These are phyloP conservation scores for Trichomonas tenax DNA, from an alignment of 208 protist species.

Conservation along the genomic window DNA sequence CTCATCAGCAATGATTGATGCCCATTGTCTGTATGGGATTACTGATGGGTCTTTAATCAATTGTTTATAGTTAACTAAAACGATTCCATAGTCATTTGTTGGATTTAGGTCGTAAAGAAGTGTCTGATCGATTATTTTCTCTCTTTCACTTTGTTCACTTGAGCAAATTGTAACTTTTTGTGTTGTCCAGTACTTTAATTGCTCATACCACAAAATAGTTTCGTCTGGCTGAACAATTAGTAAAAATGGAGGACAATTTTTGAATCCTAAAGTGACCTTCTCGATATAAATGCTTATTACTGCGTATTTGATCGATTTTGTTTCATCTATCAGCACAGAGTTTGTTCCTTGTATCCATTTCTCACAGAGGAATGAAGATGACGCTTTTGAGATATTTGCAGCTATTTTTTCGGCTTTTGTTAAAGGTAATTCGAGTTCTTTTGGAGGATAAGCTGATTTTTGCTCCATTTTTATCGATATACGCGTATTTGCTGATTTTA, in stretches of 20 bases:
- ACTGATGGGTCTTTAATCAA: neutral
- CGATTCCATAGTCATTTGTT: neutral
- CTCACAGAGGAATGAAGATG: neutral
- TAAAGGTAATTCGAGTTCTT: neutral
- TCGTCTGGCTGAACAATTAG: neutral
- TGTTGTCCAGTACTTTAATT: neutral
- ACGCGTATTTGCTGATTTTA: neutral
- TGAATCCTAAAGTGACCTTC: neutral
- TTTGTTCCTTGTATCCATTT: neutral
- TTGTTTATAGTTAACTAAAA: neutral
- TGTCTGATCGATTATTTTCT: neutral
- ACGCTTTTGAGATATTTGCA: neutral
- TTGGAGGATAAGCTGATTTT: neutral
- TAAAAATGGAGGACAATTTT: neutral
- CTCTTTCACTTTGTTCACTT: neutral
- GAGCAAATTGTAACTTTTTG: neutral
- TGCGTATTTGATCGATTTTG: neutral
- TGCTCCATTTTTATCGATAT: neutral
- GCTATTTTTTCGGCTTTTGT: neutral
- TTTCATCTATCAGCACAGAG: neutral
- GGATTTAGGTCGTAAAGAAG: neutral
- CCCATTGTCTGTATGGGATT: neutral
- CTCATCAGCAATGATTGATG: neutral
- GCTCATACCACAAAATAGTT: neutral
- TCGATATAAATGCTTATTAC: neutral